phyloP scores from a whole-genome alignment of 495 filamentous ascomycete genomes.

The Podospora tetraspora region DNA sequence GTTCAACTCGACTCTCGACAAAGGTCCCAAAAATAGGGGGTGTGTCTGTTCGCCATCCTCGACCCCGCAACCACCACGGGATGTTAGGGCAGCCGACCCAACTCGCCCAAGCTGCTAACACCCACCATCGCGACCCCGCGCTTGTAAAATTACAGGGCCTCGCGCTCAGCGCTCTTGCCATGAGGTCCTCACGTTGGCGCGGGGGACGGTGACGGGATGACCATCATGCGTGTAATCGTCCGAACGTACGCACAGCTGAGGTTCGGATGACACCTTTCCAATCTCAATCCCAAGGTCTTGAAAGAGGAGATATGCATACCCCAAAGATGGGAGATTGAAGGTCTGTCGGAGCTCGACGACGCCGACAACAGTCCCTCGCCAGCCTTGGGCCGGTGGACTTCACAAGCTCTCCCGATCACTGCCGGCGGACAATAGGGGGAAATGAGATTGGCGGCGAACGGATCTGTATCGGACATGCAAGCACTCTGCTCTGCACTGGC shows the following conservation, averaged over 20 bases:
- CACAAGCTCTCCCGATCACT: background rate
- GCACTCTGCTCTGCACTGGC: background rate
- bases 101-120: conserved; percentile 10
- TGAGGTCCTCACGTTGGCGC: conserved; percentile 8
- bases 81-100: conserved; percentile 15
- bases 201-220: conserved; percentile 17
- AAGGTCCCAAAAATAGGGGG: background rate
- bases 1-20: background rate
- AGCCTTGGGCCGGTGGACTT: no score
- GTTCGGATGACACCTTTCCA: background rate
- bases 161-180: background rate
- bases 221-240: conserved; percentile 5
- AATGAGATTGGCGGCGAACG: background rate
- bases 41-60: conserved; percentile 5
- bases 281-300: conserved; percentile 3
- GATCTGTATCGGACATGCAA: background rate
- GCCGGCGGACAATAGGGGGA: background rate
- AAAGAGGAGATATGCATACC: background rate
- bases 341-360: background rate
- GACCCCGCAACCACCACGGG: conserved; percentile 8
- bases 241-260: conserved; percentile 2
- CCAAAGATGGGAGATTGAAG: background rate
- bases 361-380: no score
- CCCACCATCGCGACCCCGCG: conserved; percentile 18
- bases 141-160: conserved; percentile 12